A percentile compares a stretch with the other conserved stretches of the same genome.
Conservation (phyloP, 2,329 filamentous ascomycete species). For the Diaporthe ilicicola region DNA sequence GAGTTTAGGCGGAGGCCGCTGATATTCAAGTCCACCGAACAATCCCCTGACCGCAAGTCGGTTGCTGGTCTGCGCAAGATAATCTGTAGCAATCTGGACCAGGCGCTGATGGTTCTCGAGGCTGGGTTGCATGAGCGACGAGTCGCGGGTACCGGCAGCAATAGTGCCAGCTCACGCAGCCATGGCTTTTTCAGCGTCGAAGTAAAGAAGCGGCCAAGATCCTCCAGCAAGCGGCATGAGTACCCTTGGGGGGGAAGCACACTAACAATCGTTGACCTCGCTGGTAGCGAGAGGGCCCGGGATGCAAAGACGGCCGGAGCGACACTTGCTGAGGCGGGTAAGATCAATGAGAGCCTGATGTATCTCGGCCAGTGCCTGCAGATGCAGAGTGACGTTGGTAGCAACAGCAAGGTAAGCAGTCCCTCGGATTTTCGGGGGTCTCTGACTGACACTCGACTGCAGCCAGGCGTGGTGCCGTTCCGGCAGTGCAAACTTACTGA, state of each 20-base stretch:
- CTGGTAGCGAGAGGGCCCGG: conserved; percentile 90
- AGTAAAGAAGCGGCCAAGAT: conserved; percentile 77
- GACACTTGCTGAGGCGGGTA: conserved; percentile 92
- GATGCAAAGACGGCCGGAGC: conserved; percentile 94
- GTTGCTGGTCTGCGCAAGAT: conserved; percentile 93
- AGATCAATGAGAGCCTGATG: conserved; percentile 99
- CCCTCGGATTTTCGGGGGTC: no score
- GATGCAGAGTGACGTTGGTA: conserved; percentile 85
- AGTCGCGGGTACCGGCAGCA: conserved; percentile 90
- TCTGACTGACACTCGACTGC: conserved; percentile 3
- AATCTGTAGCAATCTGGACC: conserved; percentile 81
- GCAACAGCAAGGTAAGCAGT: conserved; percentile 71
- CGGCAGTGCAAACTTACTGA: conserved; percentile 88
- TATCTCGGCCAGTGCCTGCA: conserved; percentile 97
- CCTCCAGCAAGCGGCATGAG: conserved; percentile 51
- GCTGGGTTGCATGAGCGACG: conserved; percentile 86
- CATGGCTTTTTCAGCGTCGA: conserved; percentile 98
- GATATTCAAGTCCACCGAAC: conserved; percentile 91
- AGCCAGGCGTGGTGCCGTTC: conserved; percentile 80
- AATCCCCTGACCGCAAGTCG: conserved; percentile 89
- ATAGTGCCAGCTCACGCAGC: conserved; percentile 89
- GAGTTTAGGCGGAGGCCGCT: conserved; percentile 80
- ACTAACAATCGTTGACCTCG: conserved; percentile 89
- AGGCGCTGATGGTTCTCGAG: conserved; percentile 90
- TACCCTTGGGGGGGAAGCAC: conserved; percentile 78